These are phyloP conservation scores for Phoenix roebelenii DNA, from an alignment of 176 grass and related monocot species.

Conservation along the genomic window DNA sequence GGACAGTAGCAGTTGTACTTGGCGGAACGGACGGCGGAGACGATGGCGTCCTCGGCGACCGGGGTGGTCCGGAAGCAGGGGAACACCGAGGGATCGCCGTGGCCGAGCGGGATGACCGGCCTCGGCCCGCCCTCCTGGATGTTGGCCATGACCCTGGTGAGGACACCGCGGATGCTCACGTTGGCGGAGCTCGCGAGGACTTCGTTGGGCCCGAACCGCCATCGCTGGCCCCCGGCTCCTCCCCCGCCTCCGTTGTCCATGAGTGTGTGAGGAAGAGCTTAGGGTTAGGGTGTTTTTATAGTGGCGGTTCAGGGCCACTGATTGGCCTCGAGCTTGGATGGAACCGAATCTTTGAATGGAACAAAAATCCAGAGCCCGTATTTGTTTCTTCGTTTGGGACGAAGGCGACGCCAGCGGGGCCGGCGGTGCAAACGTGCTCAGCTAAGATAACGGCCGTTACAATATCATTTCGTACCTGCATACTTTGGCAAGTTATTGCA, in stretches of 20 bases:
- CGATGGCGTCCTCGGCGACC: slow-evolving; percentile 58
- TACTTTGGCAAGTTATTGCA: no score
- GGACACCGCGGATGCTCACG: slow-evolving; percentile 41
- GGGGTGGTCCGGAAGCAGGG: slow-evolving; percentile 57
- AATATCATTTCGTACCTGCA: no score
- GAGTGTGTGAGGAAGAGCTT: no score
- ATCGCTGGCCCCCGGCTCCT: slow-evolving; percentile 10
- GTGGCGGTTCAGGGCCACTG: no score
- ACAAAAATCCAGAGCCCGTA: no score
- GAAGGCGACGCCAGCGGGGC: no score
- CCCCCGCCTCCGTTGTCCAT: slow-evolving; percentile 28
- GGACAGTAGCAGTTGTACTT: slow-evolving; percentile 46
- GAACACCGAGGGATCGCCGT: slow-evolving; percentile 52
- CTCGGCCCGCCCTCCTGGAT: slow-evolving; percentile 24
- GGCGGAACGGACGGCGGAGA: slow-evolving; percentile 41
- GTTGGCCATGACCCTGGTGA: slow-evolving; percentile 22
- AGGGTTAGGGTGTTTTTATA: no score
- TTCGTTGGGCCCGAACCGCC: slow-evolving; percentile 32
- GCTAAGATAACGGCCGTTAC: no score
- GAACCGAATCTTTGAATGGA: no score
- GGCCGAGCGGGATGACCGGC: slow-evolving; percentile 41
- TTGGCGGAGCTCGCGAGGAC: slow-evolving; percentile 16
- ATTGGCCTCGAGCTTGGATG: no score
- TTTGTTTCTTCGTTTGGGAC: no score
- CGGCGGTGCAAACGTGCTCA: no score